Evolutionary conservation across 768 basidiomycete genomes (phyloP).

Genomic region (Psilocybe azurescens): DNA sequence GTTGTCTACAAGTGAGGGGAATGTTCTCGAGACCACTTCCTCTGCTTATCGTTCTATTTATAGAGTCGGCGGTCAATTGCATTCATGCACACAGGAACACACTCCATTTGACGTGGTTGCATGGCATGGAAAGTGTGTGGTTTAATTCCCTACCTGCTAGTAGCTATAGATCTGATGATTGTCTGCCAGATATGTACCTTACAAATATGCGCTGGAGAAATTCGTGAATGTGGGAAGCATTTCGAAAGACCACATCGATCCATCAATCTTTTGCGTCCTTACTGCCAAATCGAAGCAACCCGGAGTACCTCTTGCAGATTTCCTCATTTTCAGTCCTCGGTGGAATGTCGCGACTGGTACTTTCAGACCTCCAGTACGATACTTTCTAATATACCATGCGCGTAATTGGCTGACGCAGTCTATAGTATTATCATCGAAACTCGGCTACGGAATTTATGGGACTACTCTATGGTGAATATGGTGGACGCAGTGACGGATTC

Average conservation of each 20-base stretch:
- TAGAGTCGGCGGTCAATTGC: conserved; percentile 60
- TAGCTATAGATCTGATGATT: not conserved
- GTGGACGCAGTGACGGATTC: conserved; percentile 67
- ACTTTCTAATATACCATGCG: not conserved
- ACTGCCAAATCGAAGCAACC: conserved; percentile 67
- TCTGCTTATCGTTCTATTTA: conserved; percentile 1
- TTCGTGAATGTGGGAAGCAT: conserved; percentile 69
- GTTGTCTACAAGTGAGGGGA: conserved; percentile 52
- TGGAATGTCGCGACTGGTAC: conserved; percentile 68
- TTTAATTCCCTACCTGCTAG: not conserved
- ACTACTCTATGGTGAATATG: conserved; percentile 65
- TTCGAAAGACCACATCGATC: conserved; percentile 73
- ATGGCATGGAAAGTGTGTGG: conserved; percentile 67
- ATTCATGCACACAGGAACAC: conserved; percentile 60
- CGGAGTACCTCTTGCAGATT: conserved; percentile 63
- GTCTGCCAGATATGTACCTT: conserved; percentile 59
- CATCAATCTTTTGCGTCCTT: conserved; percentile 71
- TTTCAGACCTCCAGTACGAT: conserved; percentile 62
- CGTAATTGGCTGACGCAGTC: not conserved
- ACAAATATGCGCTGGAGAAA: conserved; percentile 70
- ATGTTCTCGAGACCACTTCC: not conserved
- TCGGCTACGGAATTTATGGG: conserved; percentile 69
- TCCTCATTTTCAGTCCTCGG: conserved; percentile 66
- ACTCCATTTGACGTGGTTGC: conserved; percentile 78
- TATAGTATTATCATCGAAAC: conserved; percentile 69